These are phyloP conservation scores for Talaromyces liani DNA, from an alignment of 495 filamentous ascomycete species.

Conservation along the genomic window DNA sequence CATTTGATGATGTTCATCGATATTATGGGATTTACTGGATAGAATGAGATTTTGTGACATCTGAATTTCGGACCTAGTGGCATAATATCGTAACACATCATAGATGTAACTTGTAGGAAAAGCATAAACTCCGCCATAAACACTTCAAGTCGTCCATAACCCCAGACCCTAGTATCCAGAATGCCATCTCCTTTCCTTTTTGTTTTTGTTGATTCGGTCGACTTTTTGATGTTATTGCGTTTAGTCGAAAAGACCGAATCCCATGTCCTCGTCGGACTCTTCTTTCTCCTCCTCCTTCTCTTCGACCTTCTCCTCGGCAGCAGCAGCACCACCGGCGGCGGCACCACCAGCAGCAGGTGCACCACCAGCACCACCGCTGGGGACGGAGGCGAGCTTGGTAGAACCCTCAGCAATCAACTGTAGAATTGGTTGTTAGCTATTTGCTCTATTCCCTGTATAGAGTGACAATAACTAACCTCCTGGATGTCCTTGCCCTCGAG, in stretches of 20 bases:
- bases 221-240: constrained; percentile 16
- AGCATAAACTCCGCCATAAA: not conserved
- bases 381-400: constrained; percentile 93
- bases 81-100: constrained; percentile 36
- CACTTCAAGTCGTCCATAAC: constrained; percentile 74
- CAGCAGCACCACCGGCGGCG: constrained; percentile 60
- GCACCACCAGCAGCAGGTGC: constrained; percentile 57
- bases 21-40: too few species aligned
- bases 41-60: not conserved
- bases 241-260: constrained; percentile 99
- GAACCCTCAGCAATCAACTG: constrained; percentile 91
- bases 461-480: constrained; percentile 53
- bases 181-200: constrained; percentile 79
- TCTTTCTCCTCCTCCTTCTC: constrained; percentile 70
- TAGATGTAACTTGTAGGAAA: not conserved
- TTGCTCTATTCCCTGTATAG: constrained; percentile 8
- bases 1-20: not conserved
- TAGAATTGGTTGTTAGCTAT: constrained; percentile 13
- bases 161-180: constrained; percentile 99
- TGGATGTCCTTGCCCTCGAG: constrained; percentile 97
- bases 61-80: constrained; percentile 11
- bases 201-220: constrained; percentile 50
- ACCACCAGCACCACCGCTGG: constrained; percentile 77
- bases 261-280: constrained; percentile 99
- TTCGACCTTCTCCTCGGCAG: constrained; percentile 62